Conservation (phyloP, 1,284 basidiomycete genomes). For the Sutorius eximius region DNA sequence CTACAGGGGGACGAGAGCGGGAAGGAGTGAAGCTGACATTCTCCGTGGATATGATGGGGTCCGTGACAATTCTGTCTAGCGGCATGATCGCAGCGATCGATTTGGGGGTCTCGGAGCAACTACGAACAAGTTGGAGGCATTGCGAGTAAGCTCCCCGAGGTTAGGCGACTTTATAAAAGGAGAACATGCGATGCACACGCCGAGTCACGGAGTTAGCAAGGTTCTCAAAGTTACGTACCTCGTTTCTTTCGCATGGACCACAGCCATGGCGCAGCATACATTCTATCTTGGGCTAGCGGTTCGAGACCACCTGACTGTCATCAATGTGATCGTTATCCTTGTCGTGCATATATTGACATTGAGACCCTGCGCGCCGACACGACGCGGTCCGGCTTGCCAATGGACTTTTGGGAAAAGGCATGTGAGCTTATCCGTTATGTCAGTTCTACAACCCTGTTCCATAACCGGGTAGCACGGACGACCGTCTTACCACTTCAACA, state of each 20-base stretch:
- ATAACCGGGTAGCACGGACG: slow-evolving; percentile 8
- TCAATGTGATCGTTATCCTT: background rate
- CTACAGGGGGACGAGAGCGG: slow-evolving; percentile 13
- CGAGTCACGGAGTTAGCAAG: slow-evolving; percentile 18
- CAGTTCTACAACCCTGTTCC: background rate
- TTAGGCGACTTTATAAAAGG: slow-evolving; percentile 28
- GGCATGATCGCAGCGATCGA: slow-evolving; percentile 17
- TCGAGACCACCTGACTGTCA: background rate
- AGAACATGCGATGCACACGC: slow-evolving; percentile 24
- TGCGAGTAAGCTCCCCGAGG: background rate
- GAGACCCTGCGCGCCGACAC: background rate
- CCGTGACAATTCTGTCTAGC: slow-evolving; percentile 35
- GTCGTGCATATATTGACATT: background rate
- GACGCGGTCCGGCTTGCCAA: background rate
- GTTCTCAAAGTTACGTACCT: slow-evolving; percentile 20
- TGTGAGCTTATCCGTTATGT: background rate
- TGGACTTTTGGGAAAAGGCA: background rate
- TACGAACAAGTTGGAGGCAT: slow-evolving; percentile 5
- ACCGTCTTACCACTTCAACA: background rate
- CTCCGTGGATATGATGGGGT: slow-evolving; percentile 37
- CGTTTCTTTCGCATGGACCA: slow-evolving; percentile 5
- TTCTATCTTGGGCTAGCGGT: background rate
- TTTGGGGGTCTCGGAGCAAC: background rate
- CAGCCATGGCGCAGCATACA: background rate
- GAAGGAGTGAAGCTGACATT: slow-evolving; percentile 31